Evolutionary conservation across 352 stramenopile genomes (phyloP), one percentile per base, ranked within the genome.

Genomic region (Plasmopara viticola): DNA sequence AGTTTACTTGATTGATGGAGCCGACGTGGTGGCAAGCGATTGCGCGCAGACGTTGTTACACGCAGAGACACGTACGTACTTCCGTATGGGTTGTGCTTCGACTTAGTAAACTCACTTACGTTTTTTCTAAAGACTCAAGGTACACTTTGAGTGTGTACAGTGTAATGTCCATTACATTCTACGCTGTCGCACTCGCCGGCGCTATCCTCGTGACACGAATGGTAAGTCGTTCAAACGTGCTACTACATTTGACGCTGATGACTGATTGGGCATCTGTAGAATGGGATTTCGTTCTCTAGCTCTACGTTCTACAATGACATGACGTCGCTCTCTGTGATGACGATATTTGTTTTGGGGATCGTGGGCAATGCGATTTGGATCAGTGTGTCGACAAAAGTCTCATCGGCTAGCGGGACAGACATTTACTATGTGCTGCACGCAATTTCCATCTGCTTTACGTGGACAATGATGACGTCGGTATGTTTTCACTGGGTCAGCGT

Each of bases 381-480:
- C 50, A 71, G 84, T 38, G 70, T 88, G 17, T 83, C 80, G 9
- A 73, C 72, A 13, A 70, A 84, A 25, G 65, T 58, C 1, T 68
- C 64, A 12, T 66, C 61, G 13, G 59, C 60, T 5, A 68, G 64
- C 20, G 78, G 65, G 10, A 87, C 66, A 20, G 74, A 90, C 43
- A 69, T 91, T 2, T 90, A 90, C 60, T 92, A 86, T 51, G 48
- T 91, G 46, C 48, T 90, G 10, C 72, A 70, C 9, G 72, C 77
- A 9, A 84, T 89, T 56, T 77, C 74, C 50, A 62, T 64, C 15
- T 87, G 75, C 51, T 90, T 84, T 44, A 78, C 75, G 18, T 94
- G 84, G 81, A 90, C 74, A 20, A 90, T 94, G 77, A 87, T 94
- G 73, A 89, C 77, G 10, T 86, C 84, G 0, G 78, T 92, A 20